phyloP scores from a whole-genome alignment of 2,329 filamentous ascomycete genomes.

The Scedosporium apiospermum region DNA sequence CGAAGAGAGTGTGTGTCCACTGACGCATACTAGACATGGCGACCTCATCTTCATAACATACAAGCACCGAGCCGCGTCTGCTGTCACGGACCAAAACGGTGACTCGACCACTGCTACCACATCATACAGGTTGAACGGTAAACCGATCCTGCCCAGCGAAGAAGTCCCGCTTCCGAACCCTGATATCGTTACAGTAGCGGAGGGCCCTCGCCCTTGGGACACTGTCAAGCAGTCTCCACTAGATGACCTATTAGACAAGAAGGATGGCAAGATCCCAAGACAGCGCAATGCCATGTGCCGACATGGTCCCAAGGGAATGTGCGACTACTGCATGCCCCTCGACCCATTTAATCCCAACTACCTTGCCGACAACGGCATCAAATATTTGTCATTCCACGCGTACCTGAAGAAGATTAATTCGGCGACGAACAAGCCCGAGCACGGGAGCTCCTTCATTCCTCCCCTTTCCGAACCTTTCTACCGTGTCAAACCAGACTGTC shows the following conservation, averaged over 20 bases:
- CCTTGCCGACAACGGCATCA: slow-evolving; percentile 93
- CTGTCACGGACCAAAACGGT: slow-evolving; percentile 25
- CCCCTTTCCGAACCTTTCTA: slow-evolving; percentile 90
- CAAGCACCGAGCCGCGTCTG: slow-evolving; percentile 44
- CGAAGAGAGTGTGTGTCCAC: neutral
- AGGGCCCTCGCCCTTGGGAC: slow-evolving; percentile 57
- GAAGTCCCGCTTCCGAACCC: slow-evolving; percentile 64
- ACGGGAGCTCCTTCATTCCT: slow-evolving; percentile 90
- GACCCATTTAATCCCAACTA: slow-evolving; percentile 90
- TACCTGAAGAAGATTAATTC: slow-evolving; percentile 92
- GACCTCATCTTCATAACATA: slow-evolving; percentile 87
- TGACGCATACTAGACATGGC: slow-evolving; percentile 55
- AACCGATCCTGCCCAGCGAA: slow-evolving; percentile 60
- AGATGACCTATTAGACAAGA: slow-evolving; percentile 77
- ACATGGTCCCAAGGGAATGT: slow-evolving; percentile 96
- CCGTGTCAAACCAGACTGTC: slow-evolving; percentile 79
- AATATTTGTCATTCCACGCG: slow-evolving; percentile 93
- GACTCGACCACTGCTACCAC: slow-evolving; percentile 32
- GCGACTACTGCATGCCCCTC: slow-evolving; percentile 95
- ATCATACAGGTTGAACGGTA: slow-evolving; percentile 67
- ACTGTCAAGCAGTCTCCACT: slow-evolving; percentile 77
- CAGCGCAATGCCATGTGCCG: slow-evolving; percentile 84
- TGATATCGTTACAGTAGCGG: slow-evolving; percentile 48
- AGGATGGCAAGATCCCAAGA: slow-evolving; percentile 80
- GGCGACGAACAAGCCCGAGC: slow-evolving; percentile 90